These are phyloP conservation scores for Sanguinoderma infundibulare DNA, from an alignment of 1,284 basidiomycete species.

Conservation along the genomic window DNA sequence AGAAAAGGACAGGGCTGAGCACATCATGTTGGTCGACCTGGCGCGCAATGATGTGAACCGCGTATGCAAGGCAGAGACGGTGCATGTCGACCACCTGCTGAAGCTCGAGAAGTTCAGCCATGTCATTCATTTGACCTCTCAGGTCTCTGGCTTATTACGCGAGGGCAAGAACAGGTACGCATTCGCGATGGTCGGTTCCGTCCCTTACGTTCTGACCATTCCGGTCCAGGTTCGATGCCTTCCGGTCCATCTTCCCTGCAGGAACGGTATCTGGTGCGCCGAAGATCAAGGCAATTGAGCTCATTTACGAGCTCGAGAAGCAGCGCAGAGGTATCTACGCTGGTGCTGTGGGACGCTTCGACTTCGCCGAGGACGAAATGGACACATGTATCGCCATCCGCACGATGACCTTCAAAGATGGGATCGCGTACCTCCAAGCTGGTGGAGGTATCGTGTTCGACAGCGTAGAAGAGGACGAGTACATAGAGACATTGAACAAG, in stretches of 20 bases:
- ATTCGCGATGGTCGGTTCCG: background rate
- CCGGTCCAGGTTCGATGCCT: conserved; percentile 88
- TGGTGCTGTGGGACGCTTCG: conserved; percentile 96
- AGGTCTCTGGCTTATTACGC: conserved; percentile 89
- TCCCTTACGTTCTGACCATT: background rate
- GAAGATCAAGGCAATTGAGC: conserved; percentile 98
- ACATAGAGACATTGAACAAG: conserved; percentile 96
- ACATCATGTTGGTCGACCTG: conserved; percentile 99
- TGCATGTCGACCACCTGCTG: conserved; percentile 97
- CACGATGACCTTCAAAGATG: conserved; percentile 97
- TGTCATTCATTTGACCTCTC: conserved; percentile 97
- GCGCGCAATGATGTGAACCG: conserved; percentile 99
- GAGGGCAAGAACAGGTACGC: conserved; percentile 80
- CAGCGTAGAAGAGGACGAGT: conserved; percentile 97
- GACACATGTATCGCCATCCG: conserved; percentile 99
- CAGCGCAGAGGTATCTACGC: conserved; percentile 96
- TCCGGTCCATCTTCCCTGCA: conserved; percentile 98
- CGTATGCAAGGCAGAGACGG: conserved; percentile 94
- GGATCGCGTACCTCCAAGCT: conserved; percentile 92
- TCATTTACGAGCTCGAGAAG: conserved; percentile 86
- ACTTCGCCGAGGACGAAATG: conserved; percentile 95
- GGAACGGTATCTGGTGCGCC: conserved; percentile 99
- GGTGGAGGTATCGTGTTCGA: conserved; percentile 99
- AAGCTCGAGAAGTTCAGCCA: conserved; percentile 95
- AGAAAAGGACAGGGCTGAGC: conserved; percentile 96